A percentile compares a stretch with the other conserved stretches of the same genome.
phyloP scores from a whole-genome alignment of 495 filamentous ascomycete species.

The Xylaria bambusicola region DNA sequence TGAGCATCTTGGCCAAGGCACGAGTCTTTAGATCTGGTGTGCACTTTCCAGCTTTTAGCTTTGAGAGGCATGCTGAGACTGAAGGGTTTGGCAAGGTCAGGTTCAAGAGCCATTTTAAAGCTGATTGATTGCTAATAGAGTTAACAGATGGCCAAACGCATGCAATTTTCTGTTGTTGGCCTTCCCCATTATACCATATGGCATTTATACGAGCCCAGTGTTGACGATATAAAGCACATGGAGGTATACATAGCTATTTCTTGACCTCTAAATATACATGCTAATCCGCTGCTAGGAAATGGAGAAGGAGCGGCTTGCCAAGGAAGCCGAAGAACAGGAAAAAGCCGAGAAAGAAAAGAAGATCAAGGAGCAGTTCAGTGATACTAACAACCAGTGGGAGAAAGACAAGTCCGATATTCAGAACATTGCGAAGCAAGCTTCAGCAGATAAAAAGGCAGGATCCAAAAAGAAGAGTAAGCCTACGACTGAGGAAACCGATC shows the following conservation, averaged over 20 bases:
- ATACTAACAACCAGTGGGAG: slow-evolving; percentile 73
- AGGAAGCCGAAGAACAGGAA: slow-evolving; percentile 73
- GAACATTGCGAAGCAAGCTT: slow-evolving; percentile 60
- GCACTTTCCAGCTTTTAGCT: slow-evolving; percentile 98
- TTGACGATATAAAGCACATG: slow-evolving; percentile 97
- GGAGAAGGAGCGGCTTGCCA: slow-evolving; percentile 74
- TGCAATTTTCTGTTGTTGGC: slow-evolving; percentile 95
- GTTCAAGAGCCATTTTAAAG: neutral
- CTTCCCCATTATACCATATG: slow-evolving; percentile 98
- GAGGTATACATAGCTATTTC: slow-evolving; percentile 52
- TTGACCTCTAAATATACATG: neutral
- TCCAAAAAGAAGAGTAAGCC: slow-evolving; percentile 18
- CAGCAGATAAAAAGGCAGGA: slow-evolving; percentile 34
- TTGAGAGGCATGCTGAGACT: slow-evolving; percentile 98
- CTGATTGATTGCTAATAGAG: slow-evolving; percentile 34
- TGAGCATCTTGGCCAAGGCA: slow-evolving; percentile 96
- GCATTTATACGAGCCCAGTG: slow-evolving; percentile 98
- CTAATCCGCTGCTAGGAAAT: slow-evolving; percentile 63
- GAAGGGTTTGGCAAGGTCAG: slow-evolving; percentile 97
- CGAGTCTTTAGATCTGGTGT: slow-evolving; percentile 91
- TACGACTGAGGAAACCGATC: too few species aligned
- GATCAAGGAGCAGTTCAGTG: slow-evolving; percentile 71
- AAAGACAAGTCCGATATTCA: slow-evolving; percentile 77
- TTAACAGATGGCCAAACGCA: slow-evolving; percentile 90
- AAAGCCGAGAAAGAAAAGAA: slow-evolving; percentile 63